Conservation (phyloP, 371 early-diverging fungal species). For the Rhizoclosmatium hyalinum region DNA sequence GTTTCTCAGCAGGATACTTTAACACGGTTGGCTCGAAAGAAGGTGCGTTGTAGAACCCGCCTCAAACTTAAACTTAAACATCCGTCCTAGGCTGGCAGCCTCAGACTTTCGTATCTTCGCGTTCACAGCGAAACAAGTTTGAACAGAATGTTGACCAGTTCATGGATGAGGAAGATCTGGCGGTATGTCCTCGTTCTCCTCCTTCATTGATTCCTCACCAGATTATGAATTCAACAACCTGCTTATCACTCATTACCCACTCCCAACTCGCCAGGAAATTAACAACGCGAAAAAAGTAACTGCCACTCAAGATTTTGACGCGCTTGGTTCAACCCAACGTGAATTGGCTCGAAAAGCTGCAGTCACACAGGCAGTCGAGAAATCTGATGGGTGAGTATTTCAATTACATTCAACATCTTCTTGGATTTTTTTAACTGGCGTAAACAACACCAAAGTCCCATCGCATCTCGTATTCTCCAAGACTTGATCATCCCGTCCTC, state of each 20-base stretch:
- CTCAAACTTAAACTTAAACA: neutral
- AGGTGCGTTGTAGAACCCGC: conserved; percentile 58
- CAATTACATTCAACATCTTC: neutral
- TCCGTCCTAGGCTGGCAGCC: conserved; percentile 76
- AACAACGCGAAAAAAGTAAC: conserved; percentile 24
- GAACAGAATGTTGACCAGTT: conserved; percentile 75
- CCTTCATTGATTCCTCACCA: neutral
- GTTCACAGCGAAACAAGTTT: conserved; percentile 39
- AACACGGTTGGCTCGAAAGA: conserved; percentile 96
- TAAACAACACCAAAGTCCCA: conserved; percentile 1
- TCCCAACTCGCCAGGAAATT: conserved; percentile 1
- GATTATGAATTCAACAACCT: neutral
- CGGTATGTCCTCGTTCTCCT: conserved; percentile 44
- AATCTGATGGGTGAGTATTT: conserved; percentile 15
- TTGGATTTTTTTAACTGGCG: neutral
- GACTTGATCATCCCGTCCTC: conserved; percentile 69
- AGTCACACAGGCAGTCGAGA: conserved; percentile 3
- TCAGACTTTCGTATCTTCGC: conserved; percentile 67
- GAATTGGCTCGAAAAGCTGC: conserved; percentile 58
- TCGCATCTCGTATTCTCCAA: conserved; percentile 29
- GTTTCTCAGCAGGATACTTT: conserved; percentile 92
- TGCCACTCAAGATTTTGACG: conserved; percentile 75
- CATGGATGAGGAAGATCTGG: conserved; percentile 92
- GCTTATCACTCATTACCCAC: too few species aligned
- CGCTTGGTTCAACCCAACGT: conserved; percentile 68